Percentiles rank a stretch among this genome's conserved stretches.
Conservation (phyloP, 1,139 yeast species). For the Saccharomyces hybrid region DNA sequence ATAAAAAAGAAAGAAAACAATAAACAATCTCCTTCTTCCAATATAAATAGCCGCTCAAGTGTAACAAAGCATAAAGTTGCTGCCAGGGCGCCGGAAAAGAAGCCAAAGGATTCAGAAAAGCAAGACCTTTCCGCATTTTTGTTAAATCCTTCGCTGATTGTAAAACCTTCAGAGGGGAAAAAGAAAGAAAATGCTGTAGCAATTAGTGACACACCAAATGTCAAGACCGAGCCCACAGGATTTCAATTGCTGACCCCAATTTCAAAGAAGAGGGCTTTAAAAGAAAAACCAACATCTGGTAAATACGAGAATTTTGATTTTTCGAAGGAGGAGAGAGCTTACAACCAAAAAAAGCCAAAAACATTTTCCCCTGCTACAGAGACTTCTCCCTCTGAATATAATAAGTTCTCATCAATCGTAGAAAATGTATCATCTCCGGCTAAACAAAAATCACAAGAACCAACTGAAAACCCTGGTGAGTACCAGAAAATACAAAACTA, state of each 20-base stretch:
- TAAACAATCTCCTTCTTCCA: background rate
- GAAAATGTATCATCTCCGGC: background rate
- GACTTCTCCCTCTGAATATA: background rate
- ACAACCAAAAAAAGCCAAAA: background rate
- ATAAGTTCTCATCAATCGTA: background rate
- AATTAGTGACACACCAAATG: background rate
- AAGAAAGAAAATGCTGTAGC: background rate
- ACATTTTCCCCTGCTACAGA: background rate
- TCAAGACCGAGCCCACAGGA: background rate
- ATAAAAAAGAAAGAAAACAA: background rate
- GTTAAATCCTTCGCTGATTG: conserved; percentile 1
- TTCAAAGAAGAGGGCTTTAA: background rate
- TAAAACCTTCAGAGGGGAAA: conserved; percentile 2
- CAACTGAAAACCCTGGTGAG: conserved; percentile 8
- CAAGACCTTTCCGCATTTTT: background rate
- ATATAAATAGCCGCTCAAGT: background rate
- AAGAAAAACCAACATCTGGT: background rate
- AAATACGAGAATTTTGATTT: background rate
- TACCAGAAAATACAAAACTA: conserved; percentile 5
- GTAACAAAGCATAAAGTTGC: background rate
- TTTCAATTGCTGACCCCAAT: background rate
- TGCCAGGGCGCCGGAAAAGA: background rate
- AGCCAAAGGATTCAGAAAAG: background rate
- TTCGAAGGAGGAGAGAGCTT: background rate
- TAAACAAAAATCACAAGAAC: background rate